Evolutionary conservation across 495 filamentous ascomycete species (phyloP).

Genomic region (Delitschia confertaspora): DNA sequence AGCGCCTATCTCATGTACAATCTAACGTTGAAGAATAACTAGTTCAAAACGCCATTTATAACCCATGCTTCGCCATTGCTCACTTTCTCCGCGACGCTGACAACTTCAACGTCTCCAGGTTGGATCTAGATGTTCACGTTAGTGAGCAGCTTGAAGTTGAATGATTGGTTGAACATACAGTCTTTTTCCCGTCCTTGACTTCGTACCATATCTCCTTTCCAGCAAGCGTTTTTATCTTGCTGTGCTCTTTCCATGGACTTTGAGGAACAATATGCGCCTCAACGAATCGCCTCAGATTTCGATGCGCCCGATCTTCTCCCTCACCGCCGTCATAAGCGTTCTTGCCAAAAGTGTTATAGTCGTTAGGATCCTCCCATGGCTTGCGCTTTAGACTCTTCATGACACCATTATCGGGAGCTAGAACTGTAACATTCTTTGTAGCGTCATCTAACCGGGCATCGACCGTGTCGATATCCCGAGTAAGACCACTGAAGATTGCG

Average conservation of each 20-base stretch:
- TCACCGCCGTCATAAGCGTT: conserved; percentile 70
- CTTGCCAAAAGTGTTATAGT: conserved; percentile 65
- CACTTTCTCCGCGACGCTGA: conserved; percentile 59
- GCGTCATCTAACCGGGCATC: conserved; percentile 61
- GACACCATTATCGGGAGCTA: conserved; percentile 77
- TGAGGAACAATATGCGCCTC: conserved; percentile 73
- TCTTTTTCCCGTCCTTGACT: conserved; percentile 59
- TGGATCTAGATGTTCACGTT: conserved; percentile 62
- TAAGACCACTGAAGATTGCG: conserved; percentile 81
- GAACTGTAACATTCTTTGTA: conserved; percentile 69
- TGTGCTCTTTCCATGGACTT: conserved; percentile 70
- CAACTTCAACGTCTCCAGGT: conserved; percentile 68
- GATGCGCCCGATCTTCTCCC: conserved; percentile 69
- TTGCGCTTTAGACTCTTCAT: conserved; percentile 75
- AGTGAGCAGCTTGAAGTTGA: too few relatives aligned
- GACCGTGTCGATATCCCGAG: conserved; percentile 67
- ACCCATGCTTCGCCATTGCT: conserved; percentile 72
- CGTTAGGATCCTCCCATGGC: conserved; percentile 85
- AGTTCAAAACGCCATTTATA: too few relatives aligned
- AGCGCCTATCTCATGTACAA: too few relatives aligned
- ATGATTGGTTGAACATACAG: conserved; percentile 46
- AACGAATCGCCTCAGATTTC: conserved; percentile 74
- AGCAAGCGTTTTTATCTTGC: conserved; percentile 60
- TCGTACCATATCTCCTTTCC: conserved; percentile 78
- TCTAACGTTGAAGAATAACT: too few relatives aligned